Percentiles rank a stretch among this genome's conserved stretches.
phyloP scores from a whole-genome alignment of 1,284 basidiomycete species.

The Xerocomus minutiporus region DNA sequence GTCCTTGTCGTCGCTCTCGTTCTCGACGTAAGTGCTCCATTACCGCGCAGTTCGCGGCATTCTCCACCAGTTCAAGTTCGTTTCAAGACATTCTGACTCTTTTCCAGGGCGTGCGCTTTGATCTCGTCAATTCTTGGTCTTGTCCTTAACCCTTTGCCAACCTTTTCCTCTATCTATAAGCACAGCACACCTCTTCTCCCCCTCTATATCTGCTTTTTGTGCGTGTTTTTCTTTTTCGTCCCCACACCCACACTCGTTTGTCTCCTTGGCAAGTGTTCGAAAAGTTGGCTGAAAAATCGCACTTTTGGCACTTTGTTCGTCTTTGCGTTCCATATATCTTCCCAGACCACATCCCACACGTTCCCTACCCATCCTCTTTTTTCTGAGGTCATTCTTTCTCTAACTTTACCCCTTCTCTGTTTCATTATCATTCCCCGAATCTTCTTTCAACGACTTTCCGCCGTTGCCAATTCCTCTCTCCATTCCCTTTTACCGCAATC shows the following conservation, averaged over 20 bases:
- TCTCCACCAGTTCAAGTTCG: not conserved
- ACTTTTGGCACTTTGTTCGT: constrained; percentile 26
- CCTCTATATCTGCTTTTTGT: constrained; percentile 41
- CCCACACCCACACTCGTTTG: constrained; percentile 32
- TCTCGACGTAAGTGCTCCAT: constrained; percentile 25
- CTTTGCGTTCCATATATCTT: constrained; percentile 27
- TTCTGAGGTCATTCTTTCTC: constrained; percentile 34
- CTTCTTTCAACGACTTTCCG: constrained; percentile 36
- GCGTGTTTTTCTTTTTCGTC: constrained; percentile 40
- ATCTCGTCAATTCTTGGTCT: constrained; percentile 38
- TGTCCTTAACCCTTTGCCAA: constrained; percentile 35
- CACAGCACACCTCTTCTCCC: constrained; percentile 37
- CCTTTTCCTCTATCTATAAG: constrained; percentile 43
- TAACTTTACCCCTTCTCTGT: constrained; percentile 41
- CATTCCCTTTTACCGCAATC: constrained; percentile 27
- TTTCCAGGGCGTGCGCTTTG: constrained; percentile 31
- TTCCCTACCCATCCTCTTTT: constrained; percentile 30
- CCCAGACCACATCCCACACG: constrained; percentile 24
- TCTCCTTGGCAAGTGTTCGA: constrained; percentile 23
- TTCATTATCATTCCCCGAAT: constrained; percentile 32
- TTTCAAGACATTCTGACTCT: constrained; percentile 5
- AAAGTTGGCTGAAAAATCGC: constrained; percentile 27
- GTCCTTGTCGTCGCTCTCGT: constrained; percentile 21
- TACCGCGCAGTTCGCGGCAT: not conserved
- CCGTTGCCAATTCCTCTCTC: constrained; percentile 38